Base-by-base conservation (phyloP, 2,329 filamentous ascomycete species). In the Neonectria hederae region DNA sequence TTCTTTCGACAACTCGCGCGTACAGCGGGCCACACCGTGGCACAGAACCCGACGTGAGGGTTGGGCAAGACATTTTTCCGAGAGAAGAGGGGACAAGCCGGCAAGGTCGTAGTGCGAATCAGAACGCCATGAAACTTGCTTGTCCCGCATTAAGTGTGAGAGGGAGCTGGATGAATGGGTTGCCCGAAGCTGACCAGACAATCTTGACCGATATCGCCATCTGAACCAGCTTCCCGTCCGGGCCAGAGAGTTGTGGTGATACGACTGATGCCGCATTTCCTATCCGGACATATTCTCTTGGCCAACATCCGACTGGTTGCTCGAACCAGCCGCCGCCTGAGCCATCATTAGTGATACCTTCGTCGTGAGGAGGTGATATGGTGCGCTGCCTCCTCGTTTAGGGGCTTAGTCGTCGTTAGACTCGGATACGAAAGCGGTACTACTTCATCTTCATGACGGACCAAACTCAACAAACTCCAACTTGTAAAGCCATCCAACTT, bases 11-110 rank as follows among this genome's bases (percentile, higher is more conserved):
- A 55, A 45, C 14, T 46, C 46, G 43, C 59, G 56, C 61, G 42
- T 54, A 52, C 52, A 45, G 68, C 45, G 64, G 22, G 52, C 35
- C 49, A 46, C 51, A 51, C 30, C 13, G 59, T 55, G 52, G 54
- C 54, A 35, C 43, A 59, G 51, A 46, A 45, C 53, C 38, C 7
- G 28, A 35, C 32, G 46, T 51, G 54, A 42, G 42, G 51, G 52
- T 46, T 57, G 38, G 14, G 48, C 21, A 51, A 53, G 58, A 60
- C 14, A 54, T 54, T 19, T 49, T 24, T 19, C 19, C 21, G 49
- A 40, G 57, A 19, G 52, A 49, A 61, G 59, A 48, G 52, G 42
- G 26, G 43, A 45, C 52, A 45, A 42, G 52, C 30, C 21, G 43
- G 19, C 52, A 45, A 32, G 57, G 49, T 22, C 35, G 40, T 19